phyloP scores from a whole-genome alignment of 345 rosid genomes.

The Eucalyptus tenuipes region DNA sequence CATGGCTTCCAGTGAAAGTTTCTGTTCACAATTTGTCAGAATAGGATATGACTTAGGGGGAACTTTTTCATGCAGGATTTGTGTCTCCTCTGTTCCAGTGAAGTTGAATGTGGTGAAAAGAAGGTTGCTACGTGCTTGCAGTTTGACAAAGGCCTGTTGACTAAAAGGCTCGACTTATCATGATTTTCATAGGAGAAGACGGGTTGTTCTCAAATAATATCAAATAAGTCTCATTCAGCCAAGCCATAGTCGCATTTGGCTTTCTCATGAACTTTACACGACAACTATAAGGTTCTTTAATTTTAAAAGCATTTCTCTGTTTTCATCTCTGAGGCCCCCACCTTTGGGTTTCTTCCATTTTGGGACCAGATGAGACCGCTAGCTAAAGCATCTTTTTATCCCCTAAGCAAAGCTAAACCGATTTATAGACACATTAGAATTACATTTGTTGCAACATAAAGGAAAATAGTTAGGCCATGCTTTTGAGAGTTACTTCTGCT shows the following conservation, averaged over 20 bases:
- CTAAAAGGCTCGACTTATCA: neutral
- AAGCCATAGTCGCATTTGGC: neutral
- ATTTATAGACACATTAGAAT: neutral
- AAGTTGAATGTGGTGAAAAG: neutral
- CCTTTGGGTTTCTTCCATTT: neutral
- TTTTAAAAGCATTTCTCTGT: too few relatives aligned
- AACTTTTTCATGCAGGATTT: neutral
- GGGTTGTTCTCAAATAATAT: neutral
- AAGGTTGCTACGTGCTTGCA: neutral
- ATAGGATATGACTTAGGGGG: neutral
- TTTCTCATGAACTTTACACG: neutral
- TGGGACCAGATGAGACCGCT: neutral
- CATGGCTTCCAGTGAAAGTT: neutral
- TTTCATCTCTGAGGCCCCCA: neutral
- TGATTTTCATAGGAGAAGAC: neutral
- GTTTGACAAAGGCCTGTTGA: neutral
- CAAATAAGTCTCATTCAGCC: neutral
- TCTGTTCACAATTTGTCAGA: neutral
- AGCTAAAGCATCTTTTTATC: neutral
- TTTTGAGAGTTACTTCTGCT: neutral
- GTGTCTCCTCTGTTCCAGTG: neutral
- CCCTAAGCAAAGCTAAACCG: neutral
- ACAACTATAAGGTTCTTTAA: neutral
- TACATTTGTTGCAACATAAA: neutral
- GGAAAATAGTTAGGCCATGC: neutral